Base-by-base conservation (phyloP, 2,329 filamentous ascomycete genomes). In the Trichoderma sp. region DNA sequence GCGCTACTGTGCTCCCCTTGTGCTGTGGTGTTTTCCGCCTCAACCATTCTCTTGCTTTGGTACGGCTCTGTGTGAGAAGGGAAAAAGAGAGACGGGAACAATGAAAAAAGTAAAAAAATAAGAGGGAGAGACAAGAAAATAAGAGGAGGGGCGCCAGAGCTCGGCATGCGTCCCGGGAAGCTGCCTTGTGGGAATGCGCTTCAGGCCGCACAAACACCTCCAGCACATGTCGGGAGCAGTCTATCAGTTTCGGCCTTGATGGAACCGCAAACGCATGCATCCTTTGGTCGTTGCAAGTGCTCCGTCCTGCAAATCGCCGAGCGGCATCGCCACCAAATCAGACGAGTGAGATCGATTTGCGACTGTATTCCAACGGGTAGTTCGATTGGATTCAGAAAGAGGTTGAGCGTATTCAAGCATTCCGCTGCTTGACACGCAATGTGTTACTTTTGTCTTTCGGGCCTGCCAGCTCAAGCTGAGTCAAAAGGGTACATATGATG, bases 291-390 rank as follows among this genome's bases (percentile, higher is more conserved):
- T 71, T 36, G 68, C 68, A 58, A 66, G 36, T 65, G 59, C 68
- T 71, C 39, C 62, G 66, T 66, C 61, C 68, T 79, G 74, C 74
- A 76, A 71, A 76, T 79, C 74, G 78, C 78, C 78, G 79, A 79
- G 78, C 76, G 77, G 78, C 77, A 77, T 57, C 61, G 58, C 50
- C 65, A 30, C 57, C 43, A 70, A 64, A 70, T 30, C 47, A 47
- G 34, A 36, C 26, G 30, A 50, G 55, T 34, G 55, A 53, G 47
- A 6, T 20, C 23, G 32, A 53, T 13, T 30, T 23, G 47, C 32
- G 61, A 43, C 57, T 59, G 58, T 28, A 76, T 76, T 75, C 74
- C 78, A 75, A 76, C 26, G 43, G 26, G 75, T 76, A 76, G 74
- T 74, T 71, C 73, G 73, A 75, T 73, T 73, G 74, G 72, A 74